Evolutionary conservation across 2,329 filamentous ascomycete genomes (phyloP).

Genomic region (Fusarium miscanthi): DNA sequence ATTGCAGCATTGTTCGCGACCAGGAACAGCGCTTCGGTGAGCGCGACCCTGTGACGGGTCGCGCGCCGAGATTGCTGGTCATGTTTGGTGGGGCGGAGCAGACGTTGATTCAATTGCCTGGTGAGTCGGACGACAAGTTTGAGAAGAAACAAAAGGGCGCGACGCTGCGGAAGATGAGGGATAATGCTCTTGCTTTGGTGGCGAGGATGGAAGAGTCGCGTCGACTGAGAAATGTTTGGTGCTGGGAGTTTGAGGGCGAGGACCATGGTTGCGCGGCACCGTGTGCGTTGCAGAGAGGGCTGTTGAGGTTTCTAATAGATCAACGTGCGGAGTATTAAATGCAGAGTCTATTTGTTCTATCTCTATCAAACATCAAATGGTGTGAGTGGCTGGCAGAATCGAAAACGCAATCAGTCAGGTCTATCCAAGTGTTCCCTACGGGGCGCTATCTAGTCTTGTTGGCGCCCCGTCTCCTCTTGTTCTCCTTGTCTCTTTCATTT

Average conservation of each 20-base stretch:
- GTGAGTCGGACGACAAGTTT: slow-evolving; percentile 48
- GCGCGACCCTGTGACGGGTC: not conserved
- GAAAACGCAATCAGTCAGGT: not conserved
- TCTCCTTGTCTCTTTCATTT: not conserved
- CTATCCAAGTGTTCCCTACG: not conserved
- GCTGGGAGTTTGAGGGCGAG: slow-evolving; percentile 44
- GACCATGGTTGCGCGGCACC: slow-evolving; percentile 42
- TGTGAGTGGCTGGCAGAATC: not conserved
- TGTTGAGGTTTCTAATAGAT: slow-evolving; percentile 36
- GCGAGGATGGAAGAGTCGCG: slow-evolving; percentile 31
- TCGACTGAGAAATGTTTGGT: slow-evolving; percentile 33
- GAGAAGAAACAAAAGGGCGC: slow-evolving; percentile 36
- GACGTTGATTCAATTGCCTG: slow-evolving; percentile 39
- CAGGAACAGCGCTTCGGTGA: slow-evolving; percentile 45
- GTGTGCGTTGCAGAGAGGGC: slow-evolving; percentile 35
- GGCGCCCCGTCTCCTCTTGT: not conserved
- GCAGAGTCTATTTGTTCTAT: not conserved
- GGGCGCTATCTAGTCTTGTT: not conserved
- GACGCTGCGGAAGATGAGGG: slow-evolving; percentile 35
- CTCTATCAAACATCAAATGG: not conserved
- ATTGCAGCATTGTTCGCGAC: slow-evolving; percentile 51
- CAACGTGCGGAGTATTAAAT: not conserved
- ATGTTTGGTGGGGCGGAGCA: slow-evolving; percentile 50
- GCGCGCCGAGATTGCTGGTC: slow-evolving; percentile 48
- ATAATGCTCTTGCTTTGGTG: slow-evolving; percentile 40